Evolutionary conservation across 2,329 filamentous ascomycete species (phyloP).

Genomic region (Ceratocystiopsis brevicomis): DNA sequence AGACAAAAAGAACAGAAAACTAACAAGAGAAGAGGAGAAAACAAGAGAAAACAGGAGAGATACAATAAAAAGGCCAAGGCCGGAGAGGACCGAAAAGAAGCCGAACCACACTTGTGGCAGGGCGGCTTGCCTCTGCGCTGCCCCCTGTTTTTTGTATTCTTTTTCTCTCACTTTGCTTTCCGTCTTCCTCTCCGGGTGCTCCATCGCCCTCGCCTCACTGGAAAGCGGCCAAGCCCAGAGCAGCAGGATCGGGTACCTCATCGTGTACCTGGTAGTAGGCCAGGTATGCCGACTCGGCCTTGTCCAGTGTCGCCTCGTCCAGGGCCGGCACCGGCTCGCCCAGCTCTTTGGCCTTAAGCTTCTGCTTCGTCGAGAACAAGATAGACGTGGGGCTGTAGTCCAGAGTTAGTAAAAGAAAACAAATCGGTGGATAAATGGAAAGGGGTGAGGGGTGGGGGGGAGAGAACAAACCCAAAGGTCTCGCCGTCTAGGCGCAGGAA

Average conservation of each 20-base stretch:
- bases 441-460: no score
- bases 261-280: slow-evolving; percentile 33
- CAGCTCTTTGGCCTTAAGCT: slow-evolving; percentile 25
- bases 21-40: no score
- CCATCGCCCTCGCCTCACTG: slow-evolving; percentile 13
- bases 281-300: slow-evolving; percentile 31
- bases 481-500: slow-evolving; percentile 70
- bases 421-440: slow-evolving; percentile 2
- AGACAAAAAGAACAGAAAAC: no score
- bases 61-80: no score
- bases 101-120: no score
- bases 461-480: slow-evolving; percentile 53
- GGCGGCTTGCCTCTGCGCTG: no score
- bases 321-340: slow-evolving; percentile 23
- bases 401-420: not conserved
- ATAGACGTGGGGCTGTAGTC: slow-evolving; percentile 26
- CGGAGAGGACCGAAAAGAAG: no score
- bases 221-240: slow-evolving; percentile 32
- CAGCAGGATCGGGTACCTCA: slow-evolving; percentile 24
- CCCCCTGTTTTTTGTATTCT: no score
- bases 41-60: no score
- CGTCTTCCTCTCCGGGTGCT: no score
- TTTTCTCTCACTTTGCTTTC: no score
- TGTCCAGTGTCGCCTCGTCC: slow-evolving; percentile 29
- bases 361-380: slow-evolving; percentile 21